A percentile compares a stretch with the other conserved stretches of the same genome.
Conservation (phyloP, 176 grass and related monocot species). For the Alopecurus myosuroides region DNA sequence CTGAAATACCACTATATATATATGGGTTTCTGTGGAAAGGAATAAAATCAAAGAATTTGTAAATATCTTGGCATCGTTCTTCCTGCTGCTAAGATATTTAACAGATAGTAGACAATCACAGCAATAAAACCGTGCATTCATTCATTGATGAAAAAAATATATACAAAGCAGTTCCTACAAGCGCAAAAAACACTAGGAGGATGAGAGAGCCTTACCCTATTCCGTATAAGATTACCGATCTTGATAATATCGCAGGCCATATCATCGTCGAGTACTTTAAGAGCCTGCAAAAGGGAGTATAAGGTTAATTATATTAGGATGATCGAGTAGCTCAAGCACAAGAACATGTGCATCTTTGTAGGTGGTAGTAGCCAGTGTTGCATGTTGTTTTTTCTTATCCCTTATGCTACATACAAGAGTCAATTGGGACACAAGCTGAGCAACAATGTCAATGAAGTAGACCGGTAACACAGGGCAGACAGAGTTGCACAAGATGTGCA, state of each 20-base stretch:
- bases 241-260: slow-evolving; percentile 91
- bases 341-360: background rate
- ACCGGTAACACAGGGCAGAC: no score
- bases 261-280: slow-evolving; percentile 86
- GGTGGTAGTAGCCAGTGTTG: no score
- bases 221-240: slow-evolving; percentile 65
- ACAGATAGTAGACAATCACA: background rate
- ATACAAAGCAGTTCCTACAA: background rate
- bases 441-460: no score
- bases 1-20: no score
- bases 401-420: no score
- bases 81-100: no score
- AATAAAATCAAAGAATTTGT: no score
- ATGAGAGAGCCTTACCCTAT: slow-evolving; percentile 55
- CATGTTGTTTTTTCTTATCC: no score
- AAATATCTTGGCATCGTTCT: no score
- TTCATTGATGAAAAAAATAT: background rate
- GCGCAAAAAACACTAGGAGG: background rate
- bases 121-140: background rate
- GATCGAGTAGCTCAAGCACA: background rate
- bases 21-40: no score
- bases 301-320: background rate
- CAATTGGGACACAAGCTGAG: no score
- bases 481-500: no score
- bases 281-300: slow-evolving; percentile 43